A percentile compares a stretch with the other conserved stretches of the same genome.
These are phyloP conservation scores for Penstemon eatonii DNA, from an alignment of 257 asterid species.

Conservation along the genomic window DNA sequence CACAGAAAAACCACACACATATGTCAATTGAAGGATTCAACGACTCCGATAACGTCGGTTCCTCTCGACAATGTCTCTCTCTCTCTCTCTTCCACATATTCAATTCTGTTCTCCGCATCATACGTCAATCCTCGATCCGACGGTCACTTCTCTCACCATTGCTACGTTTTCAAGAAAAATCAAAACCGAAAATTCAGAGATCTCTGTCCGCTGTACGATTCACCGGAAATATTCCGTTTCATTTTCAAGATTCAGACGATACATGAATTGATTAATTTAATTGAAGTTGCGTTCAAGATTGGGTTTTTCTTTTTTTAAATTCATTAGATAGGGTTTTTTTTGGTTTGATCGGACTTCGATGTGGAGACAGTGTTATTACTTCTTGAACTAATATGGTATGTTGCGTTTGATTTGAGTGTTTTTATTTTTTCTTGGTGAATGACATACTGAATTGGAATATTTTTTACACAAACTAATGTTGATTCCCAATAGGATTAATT, in stretches of 20 bases:
- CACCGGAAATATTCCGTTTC: neutral
- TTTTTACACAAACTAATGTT: neutral
- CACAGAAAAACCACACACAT: conserved; percentile 27
- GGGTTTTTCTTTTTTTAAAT: neutral
- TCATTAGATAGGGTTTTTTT: neutral
- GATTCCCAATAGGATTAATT: no score
- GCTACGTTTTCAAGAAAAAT: conserved; percentile 25
- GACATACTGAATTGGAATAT: neutral
- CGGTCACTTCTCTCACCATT: conserved; percentile 34
- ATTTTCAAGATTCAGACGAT: neutral
- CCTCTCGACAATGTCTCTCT: conserved; percentile 33
- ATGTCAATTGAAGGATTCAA: conserved; percentile 60
- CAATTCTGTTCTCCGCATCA: conserved; percentile 42
- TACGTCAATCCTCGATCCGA: conserved; percentile 33
- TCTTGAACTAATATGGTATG: neutral
- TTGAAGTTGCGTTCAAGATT: neutral
- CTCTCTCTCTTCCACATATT: conserved; percentile 39
- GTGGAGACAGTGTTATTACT: neutral
- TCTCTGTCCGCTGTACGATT: conserved; percentile 16
- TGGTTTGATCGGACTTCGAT: no score
- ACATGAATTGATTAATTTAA: neutral
- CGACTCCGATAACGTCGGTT: conserved; percentile 60
- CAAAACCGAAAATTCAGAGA: conserved; percentile 26
- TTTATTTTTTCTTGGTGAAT: neutral
- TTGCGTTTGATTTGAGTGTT: neutral